Conservation (phyloP, 495 filamentous ascomycete species). For the Tuber brumale region DNA sequence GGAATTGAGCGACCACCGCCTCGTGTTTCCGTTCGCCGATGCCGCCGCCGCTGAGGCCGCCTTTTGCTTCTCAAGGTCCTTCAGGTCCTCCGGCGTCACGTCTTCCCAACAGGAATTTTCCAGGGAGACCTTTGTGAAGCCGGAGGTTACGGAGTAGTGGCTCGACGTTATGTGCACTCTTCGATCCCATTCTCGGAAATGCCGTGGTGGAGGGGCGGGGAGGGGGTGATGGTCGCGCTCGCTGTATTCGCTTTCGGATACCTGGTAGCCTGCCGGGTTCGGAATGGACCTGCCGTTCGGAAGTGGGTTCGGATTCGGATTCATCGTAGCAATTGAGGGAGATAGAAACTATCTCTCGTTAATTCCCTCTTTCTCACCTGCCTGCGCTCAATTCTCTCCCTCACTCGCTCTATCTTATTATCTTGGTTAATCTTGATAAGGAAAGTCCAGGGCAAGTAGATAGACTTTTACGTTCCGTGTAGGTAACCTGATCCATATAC, state of each 20-base stretch:
- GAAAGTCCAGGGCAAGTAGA: not conserved
- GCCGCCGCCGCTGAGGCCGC: not conserved
- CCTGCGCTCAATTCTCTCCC: not conserved
- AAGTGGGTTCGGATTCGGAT: not conserved
- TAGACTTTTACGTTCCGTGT: not conserved
- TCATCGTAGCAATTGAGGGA: not conserved
- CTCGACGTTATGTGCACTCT: not conserved
- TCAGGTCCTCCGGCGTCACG: not conserved
- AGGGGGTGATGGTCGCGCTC: not conserved
- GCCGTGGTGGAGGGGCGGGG: not conserved
- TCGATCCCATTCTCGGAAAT: conserved; percentile 6
- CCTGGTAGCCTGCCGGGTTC: conserved; percentile 1
- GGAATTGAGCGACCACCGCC: conserved; percentile 2
- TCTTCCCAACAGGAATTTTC: conserved; percentile 3
- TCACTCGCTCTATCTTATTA: not conserved
- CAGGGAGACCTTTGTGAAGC: conserved; percentile 2
- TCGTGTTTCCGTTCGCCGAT: not conserved
- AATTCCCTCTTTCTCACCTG: not conserved
- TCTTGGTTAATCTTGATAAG: not conserved
- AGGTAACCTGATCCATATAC: not conserved
- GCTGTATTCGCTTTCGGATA: conserved; percentile 1
- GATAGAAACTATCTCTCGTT: not conserved
- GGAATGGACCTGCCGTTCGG: conserved; percentile 5
- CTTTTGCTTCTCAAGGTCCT: not conserved
- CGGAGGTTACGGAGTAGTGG: not conserved